phyloP scores from a whole-genome alignment of 768 basidiomycete genomes.

The Panellus pusillus region DNA sequence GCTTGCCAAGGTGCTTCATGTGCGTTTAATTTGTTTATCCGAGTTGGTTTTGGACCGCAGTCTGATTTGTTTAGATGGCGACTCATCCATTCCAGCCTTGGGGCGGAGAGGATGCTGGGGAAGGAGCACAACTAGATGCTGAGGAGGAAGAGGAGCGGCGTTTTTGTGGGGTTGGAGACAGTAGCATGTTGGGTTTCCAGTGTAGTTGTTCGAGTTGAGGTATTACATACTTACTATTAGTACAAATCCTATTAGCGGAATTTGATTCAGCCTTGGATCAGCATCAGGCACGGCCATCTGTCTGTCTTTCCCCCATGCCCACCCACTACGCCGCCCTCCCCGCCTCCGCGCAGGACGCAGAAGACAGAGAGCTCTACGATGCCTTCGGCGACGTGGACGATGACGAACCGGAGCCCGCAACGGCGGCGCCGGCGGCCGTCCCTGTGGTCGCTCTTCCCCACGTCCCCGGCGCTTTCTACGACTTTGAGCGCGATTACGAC shows the following conservation, averaged over 20 bases:
- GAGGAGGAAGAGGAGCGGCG: constrained; percentile 71
- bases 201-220: constrained; percentile 87
- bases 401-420: constrained; percentile 25
- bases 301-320: constrained; percentile 35
- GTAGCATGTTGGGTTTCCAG: constrained; percentile 82
- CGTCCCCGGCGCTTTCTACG: constrained; percentile 53
- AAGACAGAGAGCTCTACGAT: constrained; percentile 68
- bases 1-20: constrained; percentile 80
- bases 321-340: constrained; percentile 54
- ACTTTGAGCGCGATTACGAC: constrained; percentile 81
- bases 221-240: too few relatives aligned
- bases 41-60: not conserved
- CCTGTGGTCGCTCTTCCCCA: constrained; percentile 23
- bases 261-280: too few relatives aligned
- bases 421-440: too few relatives aligned
- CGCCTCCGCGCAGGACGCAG: constrained; percentile 46
- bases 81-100: constrained; percentile 82
- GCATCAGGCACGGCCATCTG: too few relatives aligned
- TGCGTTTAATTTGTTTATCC: constrained; percentile 36
- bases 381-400: constrained; percentile 72
- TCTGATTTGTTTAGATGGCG: constrained; percentile 63
- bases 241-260: too few relatives aligned
- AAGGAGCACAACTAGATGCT: constrained; percentile 44
- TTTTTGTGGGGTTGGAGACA: constrained; percentile 77
- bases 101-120: constrained; percentile 70